Conservation (phyloP, 257 asterid species). For the Nicotiana benthamiana region DNA sequence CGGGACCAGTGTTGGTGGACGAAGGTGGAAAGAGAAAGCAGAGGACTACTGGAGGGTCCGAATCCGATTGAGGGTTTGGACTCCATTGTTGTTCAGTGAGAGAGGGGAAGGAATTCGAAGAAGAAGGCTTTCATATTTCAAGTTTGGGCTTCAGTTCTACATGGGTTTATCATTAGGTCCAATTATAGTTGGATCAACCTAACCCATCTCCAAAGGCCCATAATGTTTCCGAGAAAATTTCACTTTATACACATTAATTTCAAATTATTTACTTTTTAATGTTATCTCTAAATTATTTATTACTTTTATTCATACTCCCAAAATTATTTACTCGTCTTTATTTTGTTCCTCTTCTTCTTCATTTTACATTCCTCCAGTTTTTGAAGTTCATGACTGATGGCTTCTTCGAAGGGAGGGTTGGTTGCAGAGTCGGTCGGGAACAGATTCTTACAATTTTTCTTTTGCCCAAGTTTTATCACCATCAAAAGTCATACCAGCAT, state of each 20-base stretch:
- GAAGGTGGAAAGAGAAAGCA: conserved; percentile 54
- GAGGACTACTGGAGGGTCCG: conserved; percentile 46
- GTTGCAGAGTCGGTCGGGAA: conserved; percentile 80
- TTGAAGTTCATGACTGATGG: conserved; percentile 48
- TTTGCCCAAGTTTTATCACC: conserved; percentile 76
- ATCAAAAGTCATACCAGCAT: conserved; percentile 58
- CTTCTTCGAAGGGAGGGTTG: conserved; percentile 88
- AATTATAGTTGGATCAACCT: too few relatives aligned
- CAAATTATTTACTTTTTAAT: too few relatives aligned
- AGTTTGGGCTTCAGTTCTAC: background rate
- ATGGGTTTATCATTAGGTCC: background rate
- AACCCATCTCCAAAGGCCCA: too few relatives aligned
- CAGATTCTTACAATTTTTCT: conserved; percentile 63
- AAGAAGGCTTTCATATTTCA: background rate
- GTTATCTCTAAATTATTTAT: too few relatives aligned
- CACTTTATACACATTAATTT: too few relatives aligned
- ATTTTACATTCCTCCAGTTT: too few relatives aligned
- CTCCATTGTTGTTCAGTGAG: conserved; percentile 37
- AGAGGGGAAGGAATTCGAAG: background rate
- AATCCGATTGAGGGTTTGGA: conserved; percentile 33
- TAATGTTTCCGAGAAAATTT: too few relatives aligned
- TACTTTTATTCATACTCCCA: too few relatives aligned
- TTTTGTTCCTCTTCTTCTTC: too few relatives aligned
- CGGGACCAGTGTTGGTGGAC: conserved; percentile 38
- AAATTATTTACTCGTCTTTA: too few relatives aligned